These are phyloP conservation scores for Thinopyrum elongatum DNA, from an alignment of 176 grass and related monocot genomes.

Conservation along the genomic window DNA sequence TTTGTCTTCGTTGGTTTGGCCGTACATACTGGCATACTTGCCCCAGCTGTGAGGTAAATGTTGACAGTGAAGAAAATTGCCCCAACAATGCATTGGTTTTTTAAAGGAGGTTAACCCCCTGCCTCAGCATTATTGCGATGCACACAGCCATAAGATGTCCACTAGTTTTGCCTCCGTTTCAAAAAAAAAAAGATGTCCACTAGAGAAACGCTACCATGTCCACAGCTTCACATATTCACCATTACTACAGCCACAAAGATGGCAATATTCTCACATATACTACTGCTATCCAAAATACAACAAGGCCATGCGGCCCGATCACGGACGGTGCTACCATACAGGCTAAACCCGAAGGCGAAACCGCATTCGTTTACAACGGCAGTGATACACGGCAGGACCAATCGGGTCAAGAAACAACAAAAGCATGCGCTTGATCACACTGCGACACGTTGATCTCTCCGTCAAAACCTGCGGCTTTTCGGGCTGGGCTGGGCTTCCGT, in stretches of 20 bases:
- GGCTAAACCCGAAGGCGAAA: too few relatives aligned
- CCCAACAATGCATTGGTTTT: background rate
- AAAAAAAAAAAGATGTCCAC: too few relatives aligned
- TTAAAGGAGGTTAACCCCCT: too few relatives aligned
- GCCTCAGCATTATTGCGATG: background rate
- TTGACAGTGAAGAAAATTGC: background rate
- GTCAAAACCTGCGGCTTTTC: conserved; percentile 65
- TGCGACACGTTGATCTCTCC: background rate
- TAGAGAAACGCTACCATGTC: background rate
- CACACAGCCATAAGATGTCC: background rate
- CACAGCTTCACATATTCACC: background rate
- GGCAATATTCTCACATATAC: background rate
- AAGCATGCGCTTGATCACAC: background rate
- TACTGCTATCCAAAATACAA: background rate
- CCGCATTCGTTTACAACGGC: too few relatives aligned
- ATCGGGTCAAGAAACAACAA: background rate
- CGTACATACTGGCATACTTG: background rate
- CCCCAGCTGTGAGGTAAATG: background rate
- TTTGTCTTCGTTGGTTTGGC: background rate
- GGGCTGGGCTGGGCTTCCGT: conserved; percentile 31
- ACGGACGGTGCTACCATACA: too few relatives aligned
- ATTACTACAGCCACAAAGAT: background rate
- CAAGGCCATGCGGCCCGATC: background rate
- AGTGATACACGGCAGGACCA: background rate
- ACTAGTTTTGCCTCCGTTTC: too few relatives aligned